Percentiles rank a stretch among this genome's conserved stretches.
phyloP scores from a whole-genome alignment of 2,329 filamentous ascomycete genomes.

The Diaporthe velutina region DNA sequence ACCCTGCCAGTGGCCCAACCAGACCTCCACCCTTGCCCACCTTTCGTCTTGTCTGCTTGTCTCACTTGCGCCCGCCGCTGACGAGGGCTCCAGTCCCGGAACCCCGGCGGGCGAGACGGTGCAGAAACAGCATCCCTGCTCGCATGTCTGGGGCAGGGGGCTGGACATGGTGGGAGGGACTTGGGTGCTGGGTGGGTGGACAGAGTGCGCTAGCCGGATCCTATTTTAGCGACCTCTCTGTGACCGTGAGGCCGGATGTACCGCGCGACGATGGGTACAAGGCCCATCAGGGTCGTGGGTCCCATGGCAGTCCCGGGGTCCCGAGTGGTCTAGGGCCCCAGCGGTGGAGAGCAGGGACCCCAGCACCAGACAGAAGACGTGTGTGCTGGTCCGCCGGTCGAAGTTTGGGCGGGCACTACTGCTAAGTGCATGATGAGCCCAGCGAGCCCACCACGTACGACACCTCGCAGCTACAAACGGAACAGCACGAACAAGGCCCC shows the following conservation, averaged over 20 bases:
- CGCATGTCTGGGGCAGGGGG: constrained; percentile 57
- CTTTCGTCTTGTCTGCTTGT: constrained; percentile 57
- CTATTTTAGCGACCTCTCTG: constrained; percentile 51
- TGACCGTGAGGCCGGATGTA: constrained; percentile 41
- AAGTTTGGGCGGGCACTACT: constrained; percentile 33
- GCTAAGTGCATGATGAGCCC: constrained; percentile 32
- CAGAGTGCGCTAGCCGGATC: constrained; percentile 53
- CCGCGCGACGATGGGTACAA: constrained; percentile 41
- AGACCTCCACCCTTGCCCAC: constrained; percentile 42
- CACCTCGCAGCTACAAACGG: constrained; percentile 39
- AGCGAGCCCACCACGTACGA: constrained; percentile 38
- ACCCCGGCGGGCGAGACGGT: constrained; percentile 48
- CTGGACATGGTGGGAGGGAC: constrained; percentile 37
- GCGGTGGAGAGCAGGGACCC: constrained; percentile 33
- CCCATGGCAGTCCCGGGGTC: constrained; percentile 38
- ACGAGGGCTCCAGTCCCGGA: constrained; percentile 54
- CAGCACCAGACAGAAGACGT: constrained; percentile 28
- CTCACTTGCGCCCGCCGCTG: constrained; percentile 61
- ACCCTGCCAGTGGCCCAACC: constrained; percentile 44
- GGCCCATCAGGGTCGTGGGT: constrained; percentile 38
- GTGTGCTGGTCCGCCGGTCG: constrained; percentile 32
- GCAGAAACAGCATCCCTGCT: constrained; percentile 46
- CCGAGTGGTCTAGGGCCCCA: constrained; percentile 39
- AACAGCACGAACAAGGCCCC: constrained; percentile 29
- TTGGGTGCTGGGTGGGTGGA: constrained; percentile 45